Percentiles rank a stretch among this genome's conserved stretches.
Conservation (phyloP, 1,284 basidiomycete species). For the Retiboletus flavoniger region DNA sequence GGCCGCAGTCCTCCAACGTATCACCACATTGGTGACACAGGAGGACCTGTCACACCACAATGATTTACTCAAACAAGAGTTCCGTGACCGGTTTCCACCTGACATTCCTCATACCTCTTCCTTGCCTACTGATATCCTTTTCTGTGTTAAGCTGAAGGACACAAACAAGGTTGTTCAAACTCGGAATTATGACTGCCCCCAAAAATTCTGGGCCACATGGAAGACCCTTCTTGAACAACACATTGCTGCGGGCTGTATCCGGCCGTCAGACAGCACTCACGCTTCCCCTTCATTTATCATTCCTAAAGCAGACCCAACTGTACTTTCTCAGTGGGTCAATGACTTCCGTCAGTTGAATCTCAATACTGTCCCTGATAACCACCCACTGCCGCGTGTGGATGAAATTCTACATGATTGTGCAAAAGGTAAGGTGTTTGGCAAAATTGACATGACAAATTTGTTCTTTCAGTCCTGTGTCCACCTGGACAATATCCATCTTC, state of each 20-base stretch:
- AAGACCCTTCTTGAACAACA: constrained; percentile 30
- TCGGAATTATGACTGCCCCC: constrained; percentile 29
- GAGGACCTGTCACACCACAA: too few relatives aligned
- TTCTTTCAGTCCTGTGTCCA: constrained; percentile 40
- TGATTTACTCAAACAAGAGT: neutral
- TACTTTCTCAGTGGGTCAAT: constrained; percentile 14
- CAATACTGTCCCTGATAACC: constrained; percentile 5
- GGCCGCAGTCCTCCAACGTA: too few relatives aligned
- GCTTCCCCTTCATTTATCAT: too few relatives aligned
- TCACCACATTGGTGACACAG: too few relatives aligned
- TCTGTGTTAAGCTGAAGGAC: constrained; percentile 21
- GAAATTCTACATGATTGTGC: constrained; percentile 21
- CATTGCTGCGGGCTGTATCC: constrained; percentile 28
- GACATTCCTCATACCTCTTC: neutral
- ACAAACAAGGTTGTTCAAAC: too few relatives aligned
- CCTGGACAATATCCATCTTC: constrained; percentile 27
- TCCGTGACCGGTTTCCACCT: neutral
- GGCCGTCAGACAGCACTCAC: too few relatives aligned
- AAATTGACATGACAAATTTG: too few relatives aligned
- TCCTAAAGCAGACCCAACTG: constrained; percentile 6
- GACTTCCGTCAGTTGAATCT: constrained; percentile 7
- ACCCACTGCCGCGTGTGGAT: constrained; percentile 26
- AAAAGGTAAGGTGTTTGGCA: too few relatives aligned
- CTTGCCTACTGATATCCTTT: neutral
- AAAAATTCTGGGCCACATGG: constrained; percentile 31